Base-by-base conservation (phyloP, 2,329 filamentous ascomycete species). In the Sporothrix pseudoabietina region DNA sequence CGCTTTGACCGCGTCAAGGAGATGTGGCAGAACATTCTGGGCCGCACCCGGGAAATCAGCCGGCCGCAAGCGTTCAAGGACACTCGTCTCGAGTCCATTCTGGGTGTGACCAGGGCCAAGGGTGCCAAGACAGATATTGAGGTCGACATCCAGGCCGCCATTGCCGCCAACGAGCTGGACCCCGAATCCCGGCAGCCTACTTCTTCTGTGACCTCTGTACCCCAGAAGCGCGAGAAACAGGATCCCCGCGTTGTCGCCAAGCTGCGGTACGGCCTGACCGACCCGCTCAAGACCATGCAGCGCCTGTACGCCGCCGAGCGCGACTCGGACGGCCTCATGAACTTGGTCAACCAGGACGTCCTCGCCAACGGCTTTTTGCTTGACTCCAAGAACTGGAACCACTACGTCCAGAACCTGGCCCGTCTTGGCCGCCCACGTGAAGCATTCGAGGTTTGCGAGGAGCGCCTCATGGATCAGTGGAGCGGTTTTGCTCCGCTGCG, bases 321-420 rank as follows among this genome's bases (percentile, higher is more conserved):
- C 7, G 81, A 89, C 75, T 78, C 82, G 7, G 79, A 81, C 12
- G 85, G 84, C n/a, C 83, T 93, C 19, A 79, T 84, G 2, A 84
- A 83, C 26, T 82, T 93, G 14, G 79, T 84, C 5, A 74, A 82
- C 8, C 81, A 19, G 81, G 74, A 30, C n/a, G 83, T 94, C 12
- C 83, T 88, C 9, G 79, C 80, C 1, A 85, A 87, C 55, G 95
- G 94, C 12, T 98, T 95, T 83, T 83, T 84, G 39, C 82, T 98
- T 73, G 91, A 93, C 78, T 90, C 88, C 79, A 87, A 87, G 77
- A 94, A 93, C 77, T 97, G 94, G 94, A 96, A 97, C 79, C 85
- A 87, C 69, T 90, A 92, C 76, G 86, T 97, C 72, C 88, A 91
- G 77, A 82, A 86, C 69, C 88, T 98, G 39, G 88, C 89, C 32